phyloP scores from a whole-genome alignment of 202 grass and related monocot genomes.

The Sporobolus alterniflorus region DNA sequence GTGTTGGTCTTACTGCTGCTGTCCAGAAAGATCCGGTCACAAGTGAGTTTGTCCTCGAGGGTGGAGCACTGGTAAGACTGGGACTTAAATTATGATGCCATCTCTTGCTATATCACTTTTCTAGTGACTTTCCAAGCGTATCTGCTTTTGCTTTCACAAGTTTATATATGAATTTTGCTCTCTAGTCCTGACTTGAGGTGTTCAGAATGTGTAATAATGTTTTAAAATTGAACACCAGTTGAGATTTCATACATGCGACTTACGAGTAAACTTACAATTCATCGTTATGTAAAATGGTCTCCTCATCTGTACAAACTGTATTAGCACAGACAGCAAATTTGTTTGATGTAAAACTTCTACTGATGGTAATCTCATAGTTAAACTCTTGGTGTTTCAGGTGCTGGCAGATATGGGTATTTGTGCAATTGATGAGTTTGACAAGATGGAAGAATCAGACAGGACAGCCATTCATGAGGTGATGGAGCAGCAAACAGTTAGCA shows the following conservation, averaged over 20 bases:
- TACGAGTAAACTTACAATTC: not conserved
- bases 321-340: not conserved
- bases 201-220: not conserved
- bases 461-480: constrained; percentile 99
- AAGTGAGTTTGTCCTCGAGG: constrained; percentile 99
- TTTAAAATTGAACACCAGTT: not conserved
- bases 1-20: constrained; percentile 96
- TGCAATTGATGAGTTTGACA: constrained; percentile 99
- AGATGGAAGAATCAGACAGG: constrained; percentile 99
- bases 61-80: constrained; percentile 89
- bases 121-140: not conserved
- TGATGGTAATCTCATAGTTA: not conserved
- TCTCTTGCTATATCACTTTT: constrained; percentile 19
- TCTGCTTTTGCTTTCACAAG: not conserved
- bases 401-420: constrained; percentile 99
- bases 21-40: constrained; percentile 96
- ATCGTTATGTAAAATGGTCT: not conserved
- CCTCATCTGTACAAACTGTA: constrained; percentile 6
- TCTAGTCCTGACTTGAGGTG: not conserved
- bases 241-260: not conserved
- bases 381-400: constrained; percentile 65
- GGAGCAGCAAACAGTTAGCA: constrained; percentile 99
- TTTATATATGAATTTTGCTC: constrained; percentile 17
- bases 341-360: constrained; percentile 23
- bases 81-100: not conserved